Percentiles rank a stretch among this genome's conserved stretches.
Evolutionary conservation across 306 rosid species (phyloP).

Genomic region (Abrus pulchellus): DNA sequence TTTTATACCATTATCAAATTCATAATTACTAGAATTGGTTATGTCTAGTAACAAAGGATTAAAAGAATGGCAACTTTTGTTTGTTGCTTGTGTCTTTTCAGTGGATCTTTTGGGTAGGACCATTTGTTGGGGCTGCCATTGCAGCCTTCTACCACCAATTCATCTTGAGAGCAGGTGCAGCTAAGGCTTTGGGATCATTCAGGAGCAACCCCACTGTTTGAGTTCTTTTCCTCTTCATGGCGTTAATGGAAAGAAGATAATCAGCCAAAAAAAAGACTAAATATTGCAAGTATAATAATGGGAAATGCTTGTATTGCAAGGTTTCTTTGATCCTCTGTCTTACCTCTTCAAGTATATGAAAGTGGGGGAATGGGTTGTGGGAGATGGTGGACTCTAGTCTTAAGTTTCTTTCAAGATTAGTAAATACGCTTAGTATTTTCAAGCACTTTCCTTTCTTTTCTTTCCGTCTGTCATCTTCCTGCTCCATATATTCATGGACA

Average conservation of each 20-base stretch:
- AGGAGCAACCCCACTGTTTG: slow-evolving; percentile 65
- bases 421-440: slow-evolving; percentile 37
- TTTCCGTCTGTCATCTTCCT: slow-evolving; percentile 45
- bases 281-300: slow-evolving; percentile 8
- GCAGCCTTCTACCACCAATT: slow-evolving; percentile 88
- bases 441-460: slow-evolving; percentile 38
- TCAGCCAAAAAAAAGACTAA: slow-evolving; percentile 5
- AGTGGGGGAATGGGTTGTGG: too few relatives aligned
- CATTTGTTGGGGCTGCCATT: slow-evolving; percentile 77
- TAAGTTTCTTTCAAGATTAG: slow-evolving; percentile 8
- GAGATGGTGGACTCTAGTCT: too few relatives aligned
- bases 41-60: background rate
- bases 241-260: background rate
- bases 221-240: slow-evolving; percentile 23
- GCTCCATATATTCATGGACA: slow-evolving; percentile 35
- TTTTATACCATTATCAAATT: background rate
- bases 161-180: slow-evolving; percentile 80
- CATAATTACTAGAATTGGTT: background rate
- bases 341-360: background rate
- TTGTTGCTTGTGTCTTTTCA: slow-evolving; percentile 41
- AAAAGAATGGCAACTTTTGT: background rate
- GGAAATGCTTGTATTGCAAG: slow-evolving; percentile 16
- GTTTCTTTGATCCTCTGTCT: slow-evolving; percentile 9
- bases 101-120: slow-evolving; percentile 92
- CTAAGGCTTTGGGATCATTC: slow-evolving; percentile 77